Evolutionary conservation across 495 filamentous ascomycete genomes (phyloP).

Genomic region (Friedmanniomyces endolithicus): DNA sequence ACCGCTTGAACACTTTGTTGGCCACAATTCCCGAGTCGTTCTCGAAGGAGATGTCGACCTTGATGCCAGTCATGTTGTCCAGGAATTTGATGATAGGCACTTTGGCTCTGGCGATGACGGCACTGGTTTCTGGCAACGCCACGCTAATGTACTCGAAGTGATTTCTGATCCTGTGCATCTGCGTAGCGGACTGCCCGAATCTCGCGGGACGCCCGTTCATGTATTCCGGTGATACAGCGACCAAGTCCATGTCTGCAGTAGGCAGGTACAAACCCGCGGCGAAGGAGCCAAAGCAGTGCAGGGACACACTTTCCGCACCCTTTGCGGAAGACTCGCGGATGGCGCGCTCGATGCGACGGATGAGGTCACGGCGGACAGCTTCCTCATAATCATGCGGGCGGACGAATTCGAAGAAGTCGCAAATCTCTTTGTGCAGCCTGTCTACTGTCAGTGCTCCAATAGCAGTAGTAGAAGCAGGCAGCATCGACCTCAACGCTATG

Average conservation of each 20-base stretch:
- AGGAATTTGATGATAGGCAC: slow-evolving; percentile 90
- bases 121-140: slow-evolving; percentile 39
- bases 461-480: background rate
- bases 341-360: slow-evolving; percentile 46
- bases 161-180: slow-evolving; percentile 37
- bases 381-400: slow-evolving; percentile 67
- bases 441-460: slow-evolving; percentile 18
- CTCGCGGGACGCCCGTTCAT: slow-evolving; percentile 31
- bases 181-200: slow-evolving; percentile 35
- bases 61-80: slow-evolving; percentile 58
- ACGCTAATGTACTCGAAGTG: slow-evolving; percentile 40
- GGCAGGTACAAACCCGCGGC: slow-evolving; percentile 83
- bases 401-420: slow-evolving; percentile 78
- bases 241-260: slow-evolving; percentile 85
- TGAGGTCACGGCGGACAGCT: slow-evolving; percentile 55
- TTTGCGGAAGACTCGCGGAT: slow-evolving; percentile 42
- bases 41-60: slow-evolving; percentile 88
- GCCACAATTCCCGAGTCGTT: slow-evolving; percentile 69
- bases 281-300: slow-evolving; percentile 79
- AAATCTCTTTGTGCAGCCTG: slow-evolving; percentile 70
- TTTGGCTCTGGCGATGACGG: slow-evolving; percentile 59
- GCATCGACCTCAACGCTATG: slow-evolving; percentile 7
- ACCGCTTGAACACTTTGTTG: slow-evolving; percentile 61
- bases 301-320: slow-evolving; percentile 20
- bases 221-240: slow-evolving; percentile 60